Base-by-base conservation (phyloP, 805 yeast species). In the Teunomyces gatunensis region DNA sequence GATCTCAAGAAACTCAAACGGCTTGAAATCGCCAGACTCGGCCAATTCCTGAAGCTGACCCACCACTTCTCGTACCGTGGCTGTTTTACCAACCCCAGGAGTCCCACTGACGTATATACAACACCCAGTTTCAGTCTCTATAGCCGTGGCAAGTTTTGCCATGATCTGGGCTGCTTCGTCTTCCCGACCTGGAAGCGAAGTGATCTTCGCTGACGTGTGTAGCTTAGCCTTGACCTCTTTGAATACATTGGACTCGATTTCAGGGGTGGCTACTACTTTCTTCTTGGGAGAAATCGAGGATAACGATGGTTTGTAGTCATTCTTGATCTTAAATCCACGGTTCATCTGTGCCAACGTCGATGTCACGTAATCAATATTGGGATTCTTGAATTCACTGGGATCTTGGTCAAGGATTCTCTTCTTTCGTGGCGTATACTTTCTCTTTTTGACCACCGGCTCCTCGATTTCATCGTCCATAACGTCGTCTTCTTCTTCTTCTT, bases 51-150 rank as follows among this genome's bases (percentile, higher is more conserved):
- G 75, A 30, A 94, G 66, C 57, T 86, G 89, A 29, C 81, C 77
- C 21, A 94, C 78, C 0, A 87, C 97, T 58, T 90, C 96, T 46
- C 96, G 70, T 2, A 92, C 83, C 0, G 98, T 92, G 3, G 96
- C 94, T 0, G 99, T 92, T 61, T 94, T 94, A 10, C 99, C 99
- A 2, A 95, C 92, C 6, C 99, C 99, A 0, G 99, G 99, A 0
- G 97, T 89, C 3, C 99, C 99, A 65, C 96, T 89, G 9, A 94
- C 83, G 61, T 91, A 94, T 5, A 94, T 67, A 54, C 96, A 89
- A 6, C 91, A 79, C 0, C 98, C 97, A 1, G 85, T 77, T 36
- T 80, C 79, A 12, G 84, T 77, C 41, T 75, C 75, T 29, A 92
- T 79, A 0, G 96, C 87, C 39, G 81, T 75, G 55, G 89, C 90